Conservation (phyloP, 2,329 filamentous ascomycete species). For the Ploettnerulaceae sp. region DNA sequence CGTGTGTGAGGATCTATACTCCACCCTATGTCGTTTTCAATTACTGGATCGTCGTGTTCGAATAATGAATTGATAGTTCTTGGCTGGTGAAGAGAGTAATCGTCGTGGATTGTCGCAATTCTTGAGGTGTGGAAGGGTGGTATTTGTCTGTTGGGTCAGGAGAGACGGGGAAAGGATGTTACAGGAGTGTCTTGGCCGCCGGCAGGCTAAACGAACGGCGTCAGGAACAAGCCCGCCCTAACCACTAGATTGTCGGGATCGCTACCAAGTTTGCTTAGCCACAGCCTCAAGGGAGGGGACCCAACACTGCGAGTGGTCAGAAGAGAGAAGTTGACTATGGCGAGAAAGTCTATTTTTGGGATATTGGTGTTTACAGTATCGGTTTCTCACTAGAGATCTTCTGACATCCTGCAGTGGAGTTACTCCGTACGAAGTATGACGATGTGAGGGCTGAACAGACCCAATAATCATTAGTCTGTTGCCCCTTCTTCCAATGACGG, state of each 20-base stretch:
- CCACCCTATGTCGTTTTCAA: constrained; percentile 9
- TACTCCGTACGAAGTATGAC: neutral
- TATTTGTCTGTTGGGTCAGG: constrained; percentile 6
- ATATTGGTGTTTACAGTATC: too few species aligned
- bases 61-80: neutral
- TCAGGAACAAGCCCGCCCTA: constrained; percentile 3
- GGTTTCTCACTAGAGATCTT: too few species aligned
- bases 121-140: neutral
- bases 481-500: too few species aligned
- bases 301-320: neutral
- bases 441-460: neutral
- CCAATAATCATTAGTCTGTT: too few species aligned
- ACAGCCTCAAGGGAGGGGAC: neutral
- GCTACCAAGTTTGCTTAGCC: too few species aligned
- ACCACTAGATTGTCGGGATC: too few species aligned
- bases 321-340: too few species aligned
- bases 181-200: neutral
- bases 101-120: neutral
- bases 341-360: too few species aligned
- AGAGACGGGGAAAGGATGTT: neutral
- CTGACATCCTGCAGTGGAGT: too few species aligned
- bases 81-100: neutral
- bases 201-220: neutral
- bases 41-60: neutral
- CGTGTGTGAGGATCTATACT: constrained; percentile 11